A percentile compares a stretch with the other conserved stretches of the same genome.
phyloP scores from a whole-genome alignment of 2,329 filamentous ascomycete species.

The Sarocladiaceae sp. region DNA sequence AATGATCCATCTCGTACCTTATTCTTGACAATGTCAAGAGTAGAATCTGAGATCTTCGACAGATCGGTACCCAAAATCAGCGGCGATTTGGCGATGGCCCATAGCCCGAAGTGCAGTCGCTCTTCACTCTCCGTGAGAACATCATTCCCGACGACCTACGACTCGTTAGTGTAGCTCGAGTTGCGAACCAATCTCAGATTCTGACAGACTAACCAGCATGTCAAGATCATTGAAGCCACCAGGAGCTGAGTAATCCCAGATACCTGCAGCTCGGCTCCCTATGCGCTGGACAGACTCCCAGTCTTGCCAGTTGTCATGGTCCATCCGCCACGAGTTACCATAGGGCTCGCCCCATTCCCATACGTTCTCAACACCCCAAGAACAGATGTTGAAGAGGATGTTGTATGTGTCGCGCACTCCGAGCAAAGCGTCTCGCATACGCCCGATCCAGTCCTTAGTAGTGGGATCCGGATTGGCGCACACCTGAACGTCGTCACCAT shows the following conservation, averaged over 20 bases:
- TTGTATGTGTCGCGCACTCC: constrained; percentile 23
- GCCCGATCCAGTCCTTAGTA: constrained; percentile 8
- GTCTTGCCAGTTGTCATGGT: constrained; percentile 25
- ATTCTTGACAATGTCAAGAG: constrained; percentile 16
- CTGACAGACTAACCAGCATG: constrained; percentile 15
- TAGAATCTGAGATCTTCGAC: constrained; percentile 14
- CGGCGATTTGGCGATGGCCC: constrained; percentile 21
- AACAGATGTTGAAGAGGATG: constrained; percentile 42
- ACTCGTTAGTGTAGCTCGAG: background rate
- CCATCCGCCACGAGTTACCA: constrained; percentile 33
- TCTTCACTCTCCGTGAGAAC: constrained; percentile 15
- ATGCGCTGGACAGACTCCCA: constrained; percentile 12
- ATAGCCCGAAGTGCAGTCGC: constrained; percentile 18
- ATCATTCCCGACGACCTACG: constrained; percentile 12
- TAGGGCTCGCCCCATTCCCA: constrained; percentile 36
- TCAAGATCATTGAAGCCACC: constrained; percentile 21
- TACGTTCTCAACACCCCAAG: constrained; percentile 42
- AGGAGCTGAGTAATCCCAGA: constrained; percentile 14
- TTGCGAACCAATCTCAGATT: background rate
- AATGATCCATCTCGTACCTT: constrained; percentile 8
- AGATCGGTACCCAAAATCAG: constrained; percentile 19
- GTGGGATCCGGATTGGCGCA: background rate
- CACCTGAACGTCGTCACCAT: background rate
- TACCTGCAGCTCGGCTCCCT: constrained; percentile 5
- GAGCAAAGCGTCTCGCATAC: constrained; percentile 41